These are phyloP conservation scores for Ceratorhiza oryzae-sativae DNA, from an alignment of 1,284 basidiomycete genomes.

Conservation along the genomic window DNA sequence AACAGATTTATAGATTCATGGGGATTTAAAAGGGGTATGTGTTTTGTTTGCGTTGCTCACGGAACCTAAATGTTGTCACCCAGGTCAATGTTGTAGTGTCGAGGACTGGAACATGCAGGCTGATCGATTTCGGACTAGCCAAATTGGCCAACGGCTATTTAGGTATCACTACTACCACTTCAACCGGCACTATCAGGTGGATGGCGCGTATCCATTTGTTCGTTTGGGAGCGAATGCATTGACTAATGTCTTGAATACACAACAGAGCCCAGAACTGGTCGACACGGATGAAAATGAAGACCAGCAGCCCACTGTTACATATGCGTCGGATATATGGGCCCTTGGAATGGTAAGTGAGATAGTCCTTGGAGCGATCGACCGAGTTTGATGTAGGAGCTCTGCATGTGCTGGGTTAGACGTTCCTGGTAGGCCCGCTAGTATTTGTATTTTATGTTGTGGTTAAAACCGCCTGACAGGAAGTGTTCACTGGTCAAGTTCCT, in stretches of 20 bases:
- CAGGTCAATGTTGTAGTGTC: conserved; percentile 23
- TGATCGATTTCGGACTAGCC: conserved; percentile 23
- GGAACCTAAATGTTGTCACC: too few relatives aligned
- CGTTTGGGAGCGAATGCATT: neutral
- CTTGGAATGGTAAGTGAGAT: conserved; percentile 20
- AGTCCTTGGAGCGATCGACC: too few relatives aligned
- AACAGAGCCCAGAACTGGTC: conserved; percentile 18
- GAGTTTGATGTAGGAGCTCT: neutral
- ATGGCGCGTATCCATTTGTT: neutral
- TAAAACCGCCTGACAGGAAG: conserved; percentile 4
- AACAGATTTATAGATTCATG: neutral
- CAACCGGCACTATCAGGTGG: conserved; percentile 7
- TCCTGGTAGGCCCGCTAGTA: neutral
- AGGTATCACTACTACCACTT: neutral
- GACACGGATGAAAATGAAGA: neutral
- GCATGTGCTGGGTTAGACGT: neutral
- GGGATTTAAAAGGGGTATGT: conserved; percentile 30
- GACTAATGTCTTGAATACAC: neutral
- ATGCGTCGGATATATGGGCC: conserved; percentile 10
- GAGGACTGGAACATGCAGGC: neutral
- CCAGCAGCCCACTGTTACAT: neutral
- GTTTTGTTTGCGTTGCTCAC: too few relatives aligned
- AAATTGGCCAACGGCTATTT: conserved; percentile 3
- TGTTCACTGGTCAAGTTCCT: neutral
- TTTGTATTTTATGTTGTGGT: neutral